Base-by-base conservation (phyloP, 2,329 filamentous ascomycete genomes). In the Aciculosporium take region DNA sequence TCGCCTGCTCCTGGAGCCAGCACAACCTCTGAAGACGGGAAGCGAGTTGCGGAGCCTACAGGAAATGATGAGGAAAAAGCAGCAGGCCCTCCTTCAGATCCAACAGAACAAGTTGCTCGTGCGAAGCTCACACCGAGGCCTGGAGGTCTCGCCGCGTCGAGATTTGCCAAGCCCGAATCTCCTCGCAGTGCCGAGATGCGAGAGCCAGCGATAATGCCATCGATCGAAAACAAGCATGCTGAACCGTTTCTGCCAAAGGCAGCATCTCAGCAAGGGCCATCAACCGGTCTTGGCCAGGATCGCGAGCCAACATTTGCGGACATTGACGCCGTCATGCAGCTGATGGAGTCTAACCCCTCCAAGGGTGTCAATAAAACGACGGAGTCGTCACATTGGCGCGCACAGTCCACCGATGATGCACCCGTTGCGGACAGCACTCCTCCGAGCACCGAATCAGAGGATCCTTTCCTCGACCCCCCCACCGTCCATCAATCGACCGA, bases 301-400 rank as follows among this genome's bases (percentile, higher is more conserved):
- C 52, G 53, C 17, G 66, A 68, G 46, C 68, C 65, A 6, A 74
- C 79, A 0, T 84, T 84, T 51, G 81, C 89, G 50, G 87, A 95
- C 55, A 88, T 95, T 53, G 88, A 95, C 64, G 85, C 82, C 34
- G 79, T 95, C 40, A 94, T 96, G 86, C 76, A 81, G 48, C 81
- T 91, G 45, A 72, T 95, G 51, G 73, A 79, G 44, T 75, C 70
- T 37, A 77, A 86, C 49, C 82, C 81, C 2, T 78, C 81, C 39
- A 75, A 82, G 57, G 84, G 84, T 10, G 74, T 86, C 45, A 84
- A 86, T 54, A 79, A 78, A 53, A 64, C 64, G 7, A 57, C 67
- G 12, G 65, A 69, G 35, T 58, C 66, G 15, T 59, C 68, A 5
- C 57, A 60, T 29, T 72, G 69, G 67, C 49, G 53, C 34, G 39